phyloP scores from a whole-genome alignment of 2,329 filamentous ascomycete genomes.

The Alternaria consortialis region DNA sequence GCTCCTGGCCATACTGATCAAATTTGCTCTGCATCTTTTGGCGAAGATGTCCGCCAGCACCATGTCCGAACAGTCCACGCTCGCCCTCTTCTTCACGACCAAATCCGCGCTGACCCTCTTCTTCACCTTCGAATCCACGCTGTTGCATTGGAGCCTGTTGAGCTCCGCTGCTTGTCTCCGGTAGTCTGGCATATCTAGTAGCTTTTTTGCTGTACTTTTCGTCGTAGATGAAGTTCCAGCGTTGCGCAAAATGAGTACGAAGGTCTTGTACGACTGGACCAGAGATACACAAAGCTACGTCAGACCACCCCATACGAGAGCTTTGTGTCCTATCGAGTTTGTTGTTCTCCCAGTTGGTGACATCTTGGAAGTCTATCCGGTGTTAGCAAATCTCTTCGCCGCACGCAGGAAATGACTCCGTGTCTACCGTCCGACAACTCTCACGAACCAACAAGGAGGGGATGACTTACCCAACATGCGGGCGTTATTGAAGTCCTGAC shows the following conservation, averaged over 20 bases:
- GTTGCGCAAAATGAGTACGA: conserved; percentile 78
- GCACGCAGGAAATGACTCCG: background rate
- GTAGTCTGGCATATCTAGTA: conserved; percentile 56
- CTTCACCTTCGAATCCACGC: conserved; percentile 45
- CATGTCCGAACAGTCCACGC: conserved; percentile 44
- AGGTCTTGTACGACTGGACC: conserved; percentile 81
- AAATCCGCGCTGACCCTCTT: conserved; percentile 50
- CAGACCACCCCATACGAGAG: conserved; percentile 93
- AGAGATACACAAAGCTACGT: conserved; percentile 78
- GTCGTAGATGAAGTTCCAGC: conserved; percentile 91
- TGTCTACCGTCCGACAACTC: background rate
- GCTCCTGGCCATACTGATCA: conserved; percentile 31
- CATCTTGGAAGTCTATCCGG: conserved; percentile 71
- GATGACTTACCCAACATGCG: conserved; percentile 71
- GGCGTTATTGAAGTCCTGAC: conserved; percentile 94
- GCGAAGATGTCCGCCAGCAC: conserved; percentile 33
- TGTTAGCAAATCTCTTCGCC: conserved; percentile 23
- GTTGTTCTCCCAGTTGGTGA: conserved; percentile 82
- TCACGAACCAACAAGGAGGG: background rate
- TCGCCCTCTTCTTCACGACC: conserved; percentile 43
- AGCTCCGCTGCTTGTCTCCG: conserved; percentile 42
- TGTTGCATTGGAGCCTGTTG: conserved; percentile 47
- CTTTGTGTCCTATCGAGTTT: conserved; percentile 81
- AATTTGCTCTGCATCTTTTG: conserved; percentile 40
- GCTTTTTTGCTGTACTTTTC: conserved; percentile 77